Conservation (phyloP, 495 filamentous ascomycete species). For the Podospora sp. region DNA sequence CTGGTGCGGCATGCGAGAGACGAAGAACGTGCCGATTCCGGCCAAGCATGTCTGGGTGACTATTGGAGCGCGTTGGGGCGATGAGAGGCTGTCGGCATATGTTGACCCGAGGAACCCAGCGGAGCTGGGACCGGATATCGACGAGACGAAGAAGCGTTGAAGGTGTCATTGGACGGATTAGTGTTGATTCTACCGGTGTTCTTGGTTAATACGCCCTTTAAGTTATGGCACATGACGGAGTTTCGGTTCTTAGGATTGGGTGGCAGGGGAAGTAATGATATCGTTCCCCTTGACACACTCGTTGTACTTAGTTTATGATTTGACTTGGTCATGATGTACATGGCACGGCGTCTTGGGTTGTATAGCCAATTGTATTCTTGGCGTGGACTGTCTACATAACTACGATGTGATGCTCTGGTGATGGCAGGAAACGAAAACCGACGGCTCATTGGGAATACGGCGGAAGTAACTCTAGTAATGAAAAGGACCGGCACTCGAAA, state of each 20-base stretch:
- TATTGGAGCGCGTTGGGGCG: constrained; percentile 75
- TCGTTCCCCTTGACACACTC: background rate
- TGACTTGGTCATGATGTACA: background rate
- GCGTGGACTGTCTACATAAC: background rate
- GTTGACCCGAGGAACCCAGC: constrained; percentile 54
- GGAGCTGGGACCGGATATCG: constrained; percentile 52
- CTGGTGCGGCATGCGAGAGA: constrained; percentile 71
- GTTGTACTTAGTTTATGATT: background rate
- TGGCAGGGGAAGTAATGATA: background rate
- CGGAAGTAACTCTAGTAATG: too few relatives aligned
- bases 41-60: constrained; percentile 82
- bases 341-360: background rate
- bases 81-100: constrained; percentile 56
- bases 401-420: too few relatives aligned
- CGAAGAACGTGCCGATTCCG: constrained; percentile 56
- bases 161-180: background rate
- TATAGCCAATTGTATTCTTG: background rate
- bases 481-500: too few relatives aligned
- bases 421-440: too few relatives aligned
- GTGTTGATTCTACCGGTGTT: background rate
- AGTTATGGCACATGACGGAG: background rate
- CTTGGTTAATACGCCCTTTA: background rate
- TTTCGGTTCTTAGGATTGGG: background rate
- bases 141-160: constrained; percentile 34
- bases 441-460: too few relatives aligned